A percentile compares a stretch with the other conserved stretches of the same genome.
phyloP scores from a whole-genome alignment of 805 yeast genomes.

The Sugiyamaella valdiviana region DNA sequence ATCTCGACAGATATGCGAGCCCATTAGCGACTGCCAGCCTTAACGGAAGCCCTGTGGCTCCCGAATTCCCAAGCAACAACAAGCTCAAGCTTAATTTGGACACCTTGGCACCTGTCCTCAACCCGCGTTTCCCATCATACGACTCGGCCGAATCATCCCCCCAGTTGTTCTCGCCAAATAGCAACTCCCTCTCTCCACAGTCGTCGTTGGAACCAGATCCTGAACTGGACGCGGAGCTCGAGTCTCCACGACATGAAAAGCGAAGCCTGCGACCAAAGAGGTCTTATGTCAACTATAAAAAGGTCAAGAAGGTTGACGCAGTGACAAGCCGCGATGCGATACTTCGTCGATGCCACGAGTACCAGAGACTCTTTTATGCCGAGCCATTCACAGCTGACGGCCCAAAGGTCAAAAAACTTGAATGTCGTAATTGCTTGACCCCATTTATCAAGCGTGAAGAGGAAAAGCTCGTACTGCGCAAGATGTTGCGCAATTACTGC shows the following conservation, averaged over 20 bases:
- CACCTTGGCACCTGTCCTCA: neutral
- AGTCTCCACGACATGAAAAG: neutral
- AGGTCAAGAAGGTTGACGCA: neutral
- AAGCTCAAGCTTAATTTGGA: neutral
- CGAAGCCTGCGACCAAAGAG: neutral
- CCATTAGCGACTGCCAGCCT: neutral
- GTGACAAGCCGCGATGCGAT: neutral
- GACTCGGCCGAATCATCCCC: neutral
- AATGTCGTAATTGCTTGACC: constrained; percentile 19
- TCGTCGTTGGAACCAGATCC: neutral
- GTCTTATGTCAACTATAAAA: neutral
- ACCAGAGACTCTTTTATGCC: constrained; percentile 1
- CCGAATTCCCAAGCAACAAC: no score
- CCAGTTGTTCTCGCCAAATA: neutral
- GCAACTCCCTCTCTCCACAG: neutral
- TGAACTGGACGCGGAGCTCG: neutral
- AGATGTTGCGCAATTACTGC: constrained; percentile 20
- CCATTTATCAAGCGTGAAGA: constrained; percentile 14
- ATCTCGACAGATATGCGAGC: neutral
- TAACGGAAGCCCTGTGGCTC: no score
- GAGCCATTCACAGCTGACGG: constrained; percentile 4
- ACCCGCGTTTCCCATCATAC: neutral
- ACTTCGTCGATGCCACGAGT: constrained; percentile 3
- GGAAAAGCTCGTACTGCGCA: constrained; percentile 9
- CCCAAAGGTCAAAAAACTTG: constrained; percentile 3